phyloP scores from a whole-genome alignment of 805 yeast genomes.

The Tetrapisispora phaffii region DNA sequence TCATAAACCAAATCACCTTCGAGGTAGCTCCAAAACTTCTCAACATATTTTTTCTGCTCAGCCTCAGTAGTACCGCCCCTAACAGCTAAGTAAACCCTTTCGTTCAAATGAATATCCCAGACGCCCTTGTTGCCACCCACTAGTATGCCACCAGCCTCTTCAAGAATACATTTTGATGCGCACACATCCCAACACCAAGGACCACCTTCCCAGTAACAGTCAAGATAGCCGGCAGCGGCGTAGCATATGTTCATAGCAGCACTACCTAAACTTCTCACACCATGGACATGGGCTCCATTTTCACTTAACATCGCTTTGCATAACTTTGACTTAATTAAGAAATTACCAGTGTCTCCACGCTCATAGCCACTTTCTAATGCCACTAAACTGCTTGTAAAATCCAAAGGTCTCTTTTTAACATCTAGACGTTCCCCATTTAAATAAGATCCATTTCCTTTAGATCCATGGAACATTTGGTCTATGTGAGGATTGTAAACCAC shows the following conservation, averaged over 20 bases:
- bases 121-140: constrained; percentile 45
- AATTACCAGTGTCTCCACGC: constrained; percentile 48
- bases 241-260: constrained; percentile 55
- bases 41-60: constrained; percentile 37
- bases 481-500: constrained; percentile 56
- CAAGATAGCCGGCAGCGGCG: constrained; percentile 49
- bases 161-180: constrained; percentile 54
- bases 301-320: constrained; percentile 37
- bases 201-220: constrained; percentile 65
- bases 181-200: constrained; percentile 63
- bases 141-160: constrained; percentile 49
- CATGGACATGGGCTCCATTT: constrained; percentile 50
- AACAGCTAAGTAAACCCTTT: constrained; percentile 47
- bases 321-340: constrained; percentile 40
- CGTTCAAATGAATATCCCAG: constrained; percentile 41
- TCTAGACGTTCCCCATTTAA: constrained; percentile 36
- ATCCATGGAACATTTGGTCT: constrained; percentile 43
- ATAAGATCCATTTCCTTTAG: constrained; percentile 46
- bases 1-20: constrained; percentile 37
- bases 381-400: constrained; percentile 42
- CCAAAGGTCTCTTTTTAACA: constrained; percentile 29
- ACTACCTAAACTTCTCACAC: constrained; percentile 51
- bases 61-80: constrained; percentile 36
- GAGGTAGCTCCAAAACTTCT: constrained; percentile 42
- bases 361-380: constrained; percentile 58